Conservation (phyloP, 1,284 basidiomycete genomes). For the Rhodotorula sp. region DNA sequence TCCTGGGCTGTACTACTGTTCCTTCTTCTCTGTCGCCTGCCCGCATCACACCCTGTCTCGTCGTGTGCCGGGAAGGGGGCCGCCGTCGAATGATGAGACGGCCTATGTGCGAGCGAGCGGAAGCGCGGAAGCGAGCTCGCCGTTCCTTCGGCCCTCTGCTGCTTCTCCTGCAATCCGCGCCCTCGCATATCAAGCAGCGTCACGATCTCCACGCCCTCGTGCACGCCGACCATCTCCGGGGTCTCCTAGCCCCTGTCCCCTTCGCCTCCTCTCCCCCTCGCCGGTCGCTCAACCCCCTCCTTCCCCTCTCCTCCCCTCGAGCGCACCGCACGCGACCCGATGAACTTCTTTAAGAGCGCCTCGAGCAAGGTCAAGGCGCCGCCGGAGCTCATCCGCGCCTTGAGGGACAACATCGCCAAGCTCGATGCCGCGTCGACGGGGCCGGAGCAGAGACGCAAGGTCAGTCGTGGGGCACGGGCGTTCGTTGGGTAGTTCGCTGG, state of each 20-base stretch:
- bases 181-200: too few species aligned
- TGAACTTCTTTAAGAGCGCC: slow-evolving; percentile 85
- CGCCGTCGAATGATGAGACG: too few species aligned
- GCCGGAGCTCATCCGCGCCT: slow-evolving; percentile 74
- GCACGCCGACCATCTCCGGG: too few species aligned
- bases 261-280: neutral
- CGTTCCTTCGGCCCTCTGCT: too few species aligned
- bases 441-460: slow-evolving; percentile 75
- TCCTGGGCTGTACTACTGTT: neutral
- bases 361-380: slow-evolving; percentile 70
- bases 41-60: too few species aligned
- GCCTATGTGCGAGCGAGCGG: too few species aligned
- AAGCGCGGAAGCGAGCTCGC: too few species aligned
- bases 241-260: too few species aligned
- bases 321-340: slow-evolving; percentile 47
- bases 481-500: too few species aligned
- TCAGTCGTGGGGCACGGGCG: slow-evolving; percentile 47
- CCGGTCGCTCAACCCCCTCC: neutral
- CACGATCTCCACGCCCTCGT: too few species aligned
- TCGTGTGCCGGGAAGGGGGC: too few species aligned
- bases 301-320: neutral
- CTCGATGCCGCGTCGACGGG: slow-evolving; percentile 73
- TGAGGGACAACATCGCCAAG: slow-evolving; percentile 74
- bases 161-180: too few species aligned
- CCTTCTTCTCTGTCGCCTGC: neutral